phyloP scores from a whole-genome alignment of 106 monocot species.

The Dioscorea alata region DNA sequence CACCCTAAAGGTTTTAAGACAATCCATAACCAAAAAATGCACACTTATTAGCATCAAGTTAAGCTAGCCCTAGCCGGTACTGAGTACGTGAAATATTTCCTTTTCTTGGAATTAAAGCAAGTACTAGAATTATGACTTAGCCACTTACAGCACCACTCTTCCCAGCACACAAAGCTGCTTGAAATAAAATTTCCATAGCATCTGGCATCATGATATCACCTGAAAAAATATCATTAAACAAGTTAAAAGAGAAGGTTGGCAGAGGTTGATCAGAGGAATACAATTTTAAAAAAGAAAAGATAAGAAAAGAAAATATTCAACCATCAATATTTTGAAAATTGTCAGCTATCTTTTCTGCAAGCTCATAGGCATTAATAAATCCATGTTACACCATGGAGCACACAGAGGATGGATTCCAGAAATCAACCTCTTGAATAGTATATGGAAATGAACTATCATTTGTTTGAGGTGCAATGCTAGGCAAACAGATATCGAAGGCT shows the following conservation, averaged over 20 bases:
- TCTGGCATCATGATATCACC: background rate
- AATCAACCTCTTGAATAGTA: constrained; percentile 11
- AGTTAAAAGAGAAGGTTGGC: background rate
- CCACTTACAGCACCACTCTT: background rate
- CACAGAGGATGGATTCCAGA: constrained; percentile 15
- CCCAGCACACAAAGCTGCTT: background rate
- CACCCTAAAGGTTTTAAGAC: too few relatives aligned
- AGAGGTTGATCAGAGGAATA: background rate
- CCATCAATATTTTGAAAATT: constrained; percentile 18
- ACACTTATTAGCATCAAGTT: too few relatives aligned
- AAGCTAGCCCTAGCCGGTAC: too few relatives aligned
- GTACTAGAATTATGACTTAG: too few relatives aligned
- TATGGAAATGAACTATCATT: background rate
- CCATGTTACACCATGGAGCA: constrained; percentile 23
- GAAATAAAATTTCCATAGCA: constrained; percentile 1
- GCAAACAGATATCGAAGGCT: background rate
- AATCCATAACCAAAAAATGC: too few relatives aligned
- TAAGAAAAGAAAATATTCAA: constrained; percentile 1
- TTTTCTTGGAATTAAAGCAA: too few relatives aligned
- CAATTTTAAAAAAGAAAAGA: too few relatives aligned
- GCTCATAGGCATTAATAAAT: constrained; percentile 33
- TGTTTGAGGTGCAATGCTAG: background rate
- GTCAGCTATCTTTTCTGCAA: constrained; percentile 32
- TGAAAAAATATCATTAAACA: background rate
- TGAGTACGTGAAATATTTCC: too few relatives aligned